Conservation (phyloP, 2,329 filamentous ascomycete species). For the Atkinsonella hypoxylon region DNA sequence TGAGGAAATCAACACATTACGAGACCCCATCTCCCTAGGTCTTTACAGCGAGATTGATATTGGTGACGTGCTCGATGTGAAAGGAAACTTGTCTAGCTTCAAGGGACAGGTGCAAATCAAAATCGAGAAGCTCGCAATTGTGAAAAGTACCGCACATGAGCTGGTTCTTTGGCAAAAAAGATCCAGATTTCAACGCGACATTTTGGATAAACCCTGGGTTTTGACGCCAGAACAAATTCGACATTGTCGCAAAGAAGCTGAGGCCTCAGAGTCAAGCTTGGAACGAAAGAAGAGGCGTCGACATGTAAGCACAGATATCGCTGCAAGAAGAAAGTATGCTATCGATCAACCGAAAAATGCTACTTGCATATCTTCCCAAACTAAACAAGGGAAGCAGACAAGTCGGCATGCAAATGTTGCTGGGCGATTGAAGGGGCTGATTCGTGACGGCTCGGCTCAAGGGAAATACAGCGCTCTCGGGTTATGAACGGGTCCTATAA, state of each 20-base stretch:
- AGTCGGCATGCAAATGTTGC: background rate
- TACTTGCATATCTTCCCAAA: background rate
- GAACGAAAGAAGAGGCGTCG: constrained; percentile 16
- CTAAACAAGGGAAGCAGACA: constrained; percentile 4
- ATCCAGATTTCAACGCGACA: constrained; percentile 33
- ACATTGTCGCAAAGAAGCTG: constrained; percentile 35
- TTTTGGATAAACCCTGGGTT: constrained; percentile 44
- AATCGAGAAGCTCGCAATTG: constrained; percentile 34
- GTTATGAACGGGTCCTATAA: constrained; percentile 13
- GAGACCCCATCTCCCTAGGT: constrained; percentile 1
- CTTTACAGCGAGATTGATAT: constrained; percentile 29
- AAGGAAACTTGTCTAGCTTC: constrained; percentile 37
- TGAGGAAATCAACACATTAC: background rate
- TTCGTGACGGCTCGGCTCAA: constrained; percentile 16
- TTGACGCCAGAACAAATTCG: constrained; percentile 36
- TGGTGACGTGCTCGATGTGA: constrained; percentile 44
- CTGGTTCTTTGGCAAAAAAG: constrained; percentile 47
- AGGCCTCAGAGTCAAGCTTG: constrained; percentile 18
- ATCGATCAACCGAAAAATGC: background rate
- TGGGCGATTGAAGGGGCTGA: constrained; percentile 15
- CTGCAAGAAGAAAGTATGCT: background rate
- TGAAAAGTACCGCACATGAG: constrained; percentile 44
- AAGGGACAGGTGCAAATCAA: constrained; percentile 39
- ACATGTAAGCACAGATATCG: constrained; percentile 8
- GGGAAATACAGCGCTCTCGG: constrained; percentile 24